Conservation (phyloP, 768 basidiomycete species). For the Flagelloscypha sp. region DNA sequence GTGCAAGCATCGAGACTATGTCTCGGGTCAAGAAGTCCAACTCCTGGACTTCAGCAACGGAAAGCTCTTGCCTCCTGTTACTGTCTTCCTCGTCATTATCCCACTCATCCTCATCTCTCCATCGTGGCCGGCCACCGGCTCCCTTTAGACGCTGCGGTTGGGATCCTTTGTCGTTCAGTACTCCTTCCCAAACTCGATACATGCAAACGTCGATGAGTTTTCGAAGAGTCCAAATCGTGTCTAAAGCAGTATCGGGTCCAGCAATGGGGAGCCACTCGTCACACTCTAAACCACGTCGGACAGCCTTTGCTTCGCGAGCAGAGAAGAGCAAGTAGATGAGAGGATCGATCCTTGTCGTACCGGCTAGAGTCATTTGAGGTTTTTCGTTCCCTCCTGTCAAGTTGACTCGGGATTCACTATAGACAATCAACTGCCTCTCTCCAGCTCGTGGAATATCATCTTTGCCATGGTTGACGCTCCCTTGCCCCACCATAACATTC, state of each 20-base stretch:
- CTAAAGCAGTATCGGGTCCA: conserved; percentile 64
- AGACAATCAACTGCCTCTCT: conserved; percentile 21
- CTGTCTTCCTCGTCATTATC: conserved; percentile 41
- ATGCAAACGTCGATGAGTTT: conserved; percentile 73
- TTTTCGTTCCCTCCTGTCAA: conserved; percentile 15
- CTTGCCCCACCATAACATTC: conserved; percentile 74
- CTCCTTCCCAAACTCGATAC: conserved; percentile 86
- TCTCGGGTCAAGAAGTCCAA: conserved; percentile 67
- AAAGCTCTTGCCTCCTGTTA: conserved; percentile 43
- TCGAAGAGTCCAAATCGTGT: conserved; percentile 79
- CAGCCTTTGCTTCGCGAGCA: conserved; percentile 66
- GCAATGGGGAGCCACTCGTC: conserved; percentile 87
- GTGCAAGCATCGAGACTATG: conserved; percentile 64
- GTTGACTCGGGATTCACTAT: no score
- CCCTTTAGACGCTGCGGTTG: conserved; percentile 22
- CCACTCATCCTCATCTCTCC: conserved; percentile 44
- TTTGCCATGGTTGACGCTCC: conserved; percentile 77
- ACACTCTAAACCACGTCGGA: conserved; percentile 69
- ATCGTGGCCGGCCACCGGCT: conserved; percentile 29
- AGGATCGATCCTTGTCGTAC: conserved; percentile 79
- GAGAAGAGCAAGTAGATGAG: conserved; percentile 90
- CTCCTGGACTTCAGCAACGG: conserved; percentile 63
- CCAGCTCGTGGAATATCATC: conserved; percentile 30
- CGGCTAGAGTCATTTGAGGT: conserved; percentile 70
- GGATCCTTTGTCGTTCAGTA: conserved; percentile 39